These are phyloP conservation scores for Coelastrella sp. DNA, from an alignment of 139 green algal species.

Conservation along the genomic window DNA sequence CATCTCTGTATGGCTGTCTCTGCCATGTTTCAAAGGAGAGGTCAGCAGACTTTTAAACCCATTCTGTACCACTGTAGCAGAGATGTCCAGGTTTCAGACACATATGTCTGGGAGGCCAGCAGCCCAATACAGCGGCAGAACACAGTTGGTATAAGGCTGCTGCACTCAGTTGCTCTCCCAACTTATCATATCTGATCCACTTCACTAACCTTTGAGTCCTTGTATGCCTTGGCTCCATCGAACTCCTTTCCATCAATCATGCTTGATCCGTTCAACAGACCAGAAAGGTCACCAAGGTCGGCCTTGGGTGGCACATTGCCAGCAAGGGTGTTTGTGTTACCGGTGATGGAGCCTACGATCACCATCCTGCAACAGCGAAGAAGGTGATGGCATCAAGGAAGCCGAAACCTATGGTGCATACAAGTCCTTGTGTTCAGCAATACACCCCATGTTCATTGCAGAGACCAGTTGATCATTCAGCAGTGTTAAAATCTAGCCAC, in stretches of 20 bases:
- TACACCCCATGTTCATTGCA: too few species aligned
- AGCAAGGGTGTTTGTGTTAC: constrained; percentile 96
- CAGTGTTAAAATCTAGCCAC: background rate
- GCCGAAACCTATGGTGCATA: too few species aligned
- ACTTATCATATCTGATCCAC: background rate
- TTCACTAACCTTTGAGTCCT: constrained; percentile 89
- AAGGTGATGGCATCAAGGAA: background rate
- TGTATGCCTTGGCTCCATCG: constrained; percentile 97
- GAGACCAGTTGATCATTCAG: too few species aligned
- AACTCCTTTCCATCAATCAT: constrained; percentile 95
- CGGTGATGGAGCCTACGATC: constrained; percentile 96
- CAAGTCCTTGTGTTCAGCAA: too few species aligned
- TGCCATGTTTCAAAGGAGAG: too few species aligned
- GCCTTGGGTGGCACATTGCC: constrained; percentile 94
- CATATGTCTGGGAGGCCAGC: too few species aligned
- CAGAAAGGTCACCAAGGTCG: constrained; percentile 89
- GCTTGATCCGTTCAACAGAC: constrained; percentile 66
- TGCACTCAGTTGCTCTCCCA: too few species aligned
- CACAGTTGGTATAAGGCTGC: too few species aligned
- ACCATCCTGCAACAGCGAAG: constrained; percentile 64
- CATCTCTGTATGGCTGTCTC: too few species aligned
- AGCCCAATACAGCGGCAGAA: background rate
- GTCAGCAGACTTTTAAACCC: too few species aligned
- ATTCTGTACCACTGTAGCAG: too few species aligned
- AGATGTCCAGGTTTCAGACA: too few species aligned